Conservation (phyloP, 2,329 filamentous ascomycete genomes). For the Pseudogymnoascus sp. region DNA sequence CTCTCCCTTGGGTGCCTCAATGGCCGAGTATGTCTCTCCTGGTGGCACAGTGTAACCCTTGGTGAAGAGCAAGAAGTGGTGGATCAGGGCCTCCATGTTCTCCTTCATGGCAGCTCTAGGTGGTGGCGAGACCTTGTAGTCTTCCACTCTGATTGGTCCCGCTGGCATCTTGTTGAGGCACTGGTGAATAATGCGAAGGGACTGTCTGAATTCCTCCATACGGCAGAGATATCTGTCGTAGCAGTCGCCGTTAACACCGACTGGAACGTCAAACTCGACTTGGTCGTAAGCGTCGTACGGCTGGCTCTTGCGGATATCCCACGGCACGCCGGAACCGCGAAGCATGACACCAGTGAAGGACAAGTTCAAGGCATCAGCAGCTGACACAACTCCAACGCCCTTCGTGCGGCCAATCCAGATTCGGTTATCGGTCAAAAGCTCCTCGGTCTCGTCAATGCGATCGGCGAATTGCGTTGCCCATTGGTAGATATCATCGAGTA, state of each 20-base stretch:
- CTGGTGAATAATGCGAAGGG: conserved; percentile 95
- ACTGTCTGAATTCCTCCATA: conserved; percentile 99
- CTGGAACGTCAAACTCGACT: conserved; percentile 96
- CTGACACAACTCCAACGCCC: conserved; percentile 83
- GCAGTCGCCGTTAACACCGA: conserved; percentile 95
- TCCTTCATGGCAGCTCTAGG: conserved; percentile 99
- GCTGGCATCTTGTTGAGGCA: conserved; percentile 98
- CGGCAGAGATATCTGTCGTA: conserved; percentile 98
- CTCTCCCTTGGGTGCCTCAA: conserved; percentile 99
- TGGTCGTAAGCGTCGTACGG: conserved; percentile 97
- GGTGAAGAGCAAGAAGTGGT: conserved; percentile 97
- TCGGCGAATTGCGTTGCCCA: conserved; percentile 99
- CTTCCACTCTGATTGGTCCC: conserved; percentile 89
- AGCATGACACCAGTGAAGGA: conserved; percentile 98
- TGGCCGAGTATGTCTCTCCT: conserved; percentile 94
- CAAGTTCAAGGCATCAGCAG: conserved; percentile 91
- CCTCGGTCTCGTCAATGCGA: conserved; percentile 96
- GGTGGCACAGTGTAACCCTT: conserved; percentile 97
- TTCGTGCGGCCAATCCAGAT: conserved; percentile 96
- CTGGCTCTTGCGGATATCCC: conserved; percentile 92
- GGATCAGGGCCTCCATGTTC: conserved; percentile 99
- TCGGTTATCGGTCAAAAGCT: conserved; percentile 97
- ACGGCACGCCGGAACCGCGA: conserved; percentile 89
- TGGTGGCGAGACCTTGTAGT: conserved; percentile 96
- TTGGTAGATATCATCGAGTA: conserved; percentile 98